Base-by-base conservation (phyloP, 2,329 filamentous ascomycete species). In the Penicillium palitans region DNA sequence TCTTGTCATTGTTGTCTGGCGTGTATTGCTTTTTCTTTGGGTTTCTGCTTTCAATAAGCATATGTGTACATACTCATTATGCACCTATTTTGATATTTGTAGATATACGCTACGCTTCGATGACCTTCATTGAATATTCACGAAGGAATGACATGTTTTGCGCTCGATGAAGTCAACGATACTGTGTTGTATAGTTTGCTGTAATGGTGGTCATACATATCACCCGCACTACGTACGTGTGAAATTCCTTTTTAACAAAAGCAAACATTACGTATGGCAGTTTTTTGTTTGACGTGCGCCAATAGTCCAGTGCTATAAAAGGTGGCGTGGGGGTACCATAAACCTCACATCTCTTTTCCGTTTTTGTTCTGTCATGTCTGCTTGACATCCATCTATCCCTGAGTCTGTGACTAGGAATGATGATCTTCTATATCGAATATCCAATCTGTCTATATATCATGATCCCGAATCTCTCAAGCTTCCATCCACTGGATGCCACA, bases 21-120 rank as follows among this genome's bases (percentile, higher is more conserved):
- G 17, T 35, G 6, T 15, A 17, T 52, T 21, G 19, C 8, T 29
- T 29, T 29, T 52, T 31, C 17, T 7, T 25, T 45, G 13, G 21
- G 9, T 13, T 44, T 45, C 19, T 25, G 6, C 7, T 31, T 17
- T 37, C 19, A 4, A 4, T 8, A 6, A 35, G 29, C 21, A 27
- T 46, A 12, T 52, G 49, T 52, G 51, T 46, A 53, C 7, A 46
- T 53, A 33, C 21, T 37, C 29, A 46, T 35, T 27, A 27, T 53
- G 40, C 40, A 27, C 21, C 31, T 46, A 5, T 15, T 45, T 27
- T 37, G 51, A 33, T 25, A 29, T 46, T 9, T 53, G 40, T 46
- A 33, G 27, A 53, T 45, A 46, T 46, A 42, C 15, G 51, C 40
- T 27, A 46, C 29, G 3, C 21, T 19, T 46, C 37, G 17, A 19